phyloP scores from a whole-genome alignment of 31 red algal genomes.

The Odonthalia washingtoniensis region DNA sequence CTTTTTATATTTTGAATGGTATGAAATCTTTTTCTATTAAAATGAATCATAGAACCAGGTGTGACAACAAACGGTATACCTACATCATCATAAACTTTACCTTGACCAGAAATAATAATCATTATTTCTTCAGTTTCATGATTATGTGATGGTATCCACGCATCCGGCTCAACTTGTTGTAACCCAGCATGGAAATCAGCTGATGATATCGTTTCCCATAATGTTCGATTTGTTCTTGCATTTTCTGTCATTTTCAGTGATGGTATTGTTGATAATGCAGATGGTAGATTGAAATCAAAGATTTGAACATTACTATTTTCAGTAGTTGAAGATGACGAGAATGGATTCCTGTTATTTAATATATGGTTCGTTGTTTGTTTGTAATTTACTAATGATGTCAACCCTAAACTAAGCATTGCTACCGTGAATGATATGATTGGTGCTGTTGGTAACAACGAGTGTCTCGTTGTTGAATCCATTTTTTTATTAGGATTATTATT shows the following conservation, averaged over 20 bases:
- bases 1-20: constrained; percentile 28
- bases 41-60: constrained; percentile 27
- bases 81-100: constrained; percentile 10
- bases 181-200: constrained; percentile 30
- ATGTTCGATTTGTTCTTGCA: constrained; percentile 36
- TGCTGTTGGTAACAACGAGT: background rate
- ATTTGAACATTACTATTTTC: background rate
- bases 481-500: too few relatives aligned
- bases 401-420: background rate
- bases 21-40: background rate
- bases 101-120: constrained; percentile 12
- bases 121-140: constrained; percentile 44
- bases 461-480: background rate
- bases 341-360: too few relatives aligned
- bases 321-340: background rate
- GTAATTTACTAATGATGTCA: background rate
- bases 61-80: background rate
- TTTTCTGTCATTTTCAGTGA: background rate
- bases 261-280: background rate
- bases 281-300: background rate
- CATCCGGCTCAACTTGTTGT: constrained; percentile 30
- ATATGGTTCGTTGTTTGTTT: too few relatives aligned
- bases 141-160: constrained; percentile 36
- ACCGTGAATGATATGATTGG: background rate
- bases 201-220: constrained; percentile 29